Percentiles rank a stretch among this genome's conserved stretches.
phyloP scores from a whole-genome alignment of 441 rosid species.

The Populus hybrid region DNA sequence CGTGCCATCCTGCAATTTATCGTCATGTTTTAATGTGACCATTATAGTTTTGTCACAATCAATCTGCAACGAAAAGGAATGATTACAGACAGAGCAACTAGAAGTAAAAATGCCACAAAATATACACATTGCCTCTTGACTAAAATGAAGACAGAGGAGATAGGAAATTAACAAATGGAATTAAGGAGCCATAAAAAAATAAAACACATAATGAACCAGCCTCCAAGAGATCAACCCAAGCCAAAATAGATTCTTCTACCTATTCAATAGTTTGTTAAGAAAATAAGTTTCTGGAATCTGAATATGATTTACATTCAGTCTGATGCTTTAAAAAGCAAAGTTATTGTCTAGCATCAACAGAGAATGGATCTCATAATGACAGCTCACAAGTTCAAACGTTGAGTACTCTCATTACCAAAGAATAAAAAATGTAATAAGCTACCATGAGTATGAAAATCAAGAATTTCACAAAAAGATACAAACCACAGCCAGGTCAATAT shows the following conservation, averaged over 20 bases:
- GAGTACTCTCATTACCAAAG: not conserved
- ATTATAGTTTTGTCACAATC: constrained; percentile 95
- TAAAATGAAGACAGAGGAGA: not conserved
- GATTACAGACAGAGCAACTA: not conserved
- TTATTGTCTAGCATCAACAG: not conserved
- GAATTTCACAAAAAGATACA: constrained; percentile 20
- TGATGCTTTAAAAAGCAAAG: too few relatives aligned
- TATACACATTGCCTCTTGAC: not conserved
- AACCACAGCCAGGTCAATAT: constrained; percentile 70
- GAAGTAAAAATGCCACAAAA: not conserved
- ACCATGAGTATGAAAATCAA: not conserved
- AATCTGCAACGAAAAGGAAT: constrained; percentile 56
- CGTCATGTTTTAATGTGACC: constrained; percentile 98
- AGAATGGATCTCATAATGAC: not conserved
- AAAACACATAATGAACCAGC: not conserved
- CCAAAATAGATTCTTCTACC: constrained; percentile 10
- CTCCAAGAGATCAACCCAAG: not conserved
- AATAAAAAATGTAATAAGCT: not conserved
- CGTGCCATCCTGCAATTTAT: constrained; percentile 92
- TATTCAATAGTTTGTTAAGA: not conserved
- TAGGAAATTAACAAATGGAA: not conserved
- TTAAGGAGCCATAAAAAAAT: not conserved
- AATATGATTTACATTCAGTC: not conserved
- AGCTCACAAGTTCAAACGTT: not conserved
- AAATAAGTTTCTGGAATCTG: not conserved